A percentile compares a stretch with the other conserved stretches of the same genome.
phyloP scores from a whole-genome alignment of 495 filamentous ascomycete genomes.

The Penicillium canariense region DNA sequence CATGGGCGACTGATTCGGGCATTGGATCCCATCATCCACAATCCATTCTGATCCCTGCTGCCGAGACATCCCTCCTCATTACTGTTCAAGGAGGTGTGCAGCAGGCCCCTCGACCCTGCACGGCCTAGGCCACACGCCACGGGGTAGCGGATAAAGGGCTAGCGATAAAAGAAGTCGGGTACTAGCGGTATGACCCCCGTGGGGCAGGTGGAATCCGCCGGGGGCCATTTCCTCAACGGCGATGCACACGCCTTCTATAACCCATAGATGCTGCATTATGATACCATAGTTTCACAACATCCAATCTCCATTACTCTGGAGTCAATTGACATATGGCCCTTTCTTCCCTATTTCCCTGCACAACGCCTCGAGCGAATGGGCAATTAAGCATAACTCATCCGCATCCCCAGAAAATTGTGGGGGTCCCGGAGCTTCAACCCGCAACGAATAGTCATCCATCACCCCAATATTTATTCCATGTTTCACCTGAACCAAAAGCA shows the following conservation, averaged over 20 bases:
- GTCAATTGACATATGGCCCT: background rate
- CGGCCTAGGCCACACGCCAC: background rate
- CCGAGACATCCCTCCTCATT: background rate
- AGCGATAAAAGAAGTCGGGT: conserved; percentile 7
- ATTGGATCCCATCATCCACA: background rate
- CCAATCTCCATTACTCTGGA: background rate
- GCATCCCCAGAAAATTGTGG: background rate
- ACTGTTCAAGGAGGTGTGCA: conserved; percentile 2
- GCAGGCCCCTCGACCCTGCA: background rate
- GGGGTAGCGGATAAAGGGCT: background rate
- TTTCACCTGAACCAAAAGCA: background rate
- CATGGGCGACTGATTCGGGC: no score
- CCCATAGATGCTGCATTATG: no score
- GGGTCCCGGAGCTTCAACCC: background rate
- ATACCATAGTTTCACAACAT: background rate
- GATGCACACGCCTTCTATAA: background rate
- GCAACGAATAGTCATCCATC: background rate
- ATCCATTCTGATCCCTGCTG: background rate
- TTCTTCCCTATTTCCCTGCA: background rate
- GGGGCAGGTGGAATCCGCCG: background rate
- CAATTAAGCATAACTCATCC: conserved; percentile 8
- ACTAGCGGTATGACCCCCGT: conserved; percentile 6
- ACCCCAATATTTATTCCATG: background rate
- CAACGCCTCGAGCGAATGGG: background rate
- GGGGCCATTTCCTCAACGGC: background rate